Evolutionary conservation across 805 yeast species (phyloP), one percentile per base, ranked within the genome.

Genomic region (Candida tammaniensis): DNA sequence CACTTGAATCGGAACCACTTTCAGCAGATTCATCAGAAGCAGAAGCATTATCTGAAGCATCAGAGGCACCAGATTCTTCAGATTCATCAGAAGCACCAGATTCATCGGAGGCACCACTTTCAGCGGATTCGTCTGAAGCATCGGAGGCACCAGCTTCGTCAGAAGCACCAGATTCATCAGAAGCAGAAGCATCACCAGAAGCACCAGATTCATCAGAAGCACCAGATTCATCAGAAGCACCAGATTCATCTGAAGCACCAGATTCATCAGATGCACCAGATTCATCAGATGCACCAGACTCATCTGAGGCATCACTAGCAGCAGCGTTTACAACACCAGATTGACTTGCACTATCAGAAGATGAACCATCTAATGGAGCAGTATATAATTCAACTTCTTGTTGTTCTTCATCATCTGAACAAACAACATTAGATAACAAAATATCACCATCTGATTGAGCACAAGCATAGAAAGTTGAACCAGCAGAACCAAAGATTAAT

Each of bases 381-480:
- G 30, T 35, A 7, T 19, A 5, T 21, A 35, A 35, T 29, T 35
- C 30, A 24, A 35, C 30, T 9, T 21, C 24, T 19, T 24, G 29
- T 8, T 19, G n/a, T 5, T 13, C 21, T 12, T 27, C 24, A 11
- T 39, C 40, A 2, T 36, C 33, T 13, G 18, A 22, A 32, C 42
- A 38, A 17, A 30, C 38, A 31, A 37, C 40, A 24, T 24, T 22
- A 15, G 40, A 31, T n/a, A 41, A 19, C 15, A 30, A 18, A 17
- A 37, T 28, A 12, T 22, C 29, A 11, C 30, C 34, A 15, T 27
- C 34, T n/a, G n/a, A n/a, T n/a, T 22, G n/a, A 27, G 30, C 30
- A 45, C 64, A 58, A 26, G 57, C 56, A 40, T 36, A 57, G 44
- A 54, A 59, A 24, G 35, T 34, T 17, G 47, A 47, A 13, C 26